Evolutionary conservation across 2,329 filamentous ascomycete genomes (phyloP).

Genomic region (Aureobasidium sp.): DNA sequence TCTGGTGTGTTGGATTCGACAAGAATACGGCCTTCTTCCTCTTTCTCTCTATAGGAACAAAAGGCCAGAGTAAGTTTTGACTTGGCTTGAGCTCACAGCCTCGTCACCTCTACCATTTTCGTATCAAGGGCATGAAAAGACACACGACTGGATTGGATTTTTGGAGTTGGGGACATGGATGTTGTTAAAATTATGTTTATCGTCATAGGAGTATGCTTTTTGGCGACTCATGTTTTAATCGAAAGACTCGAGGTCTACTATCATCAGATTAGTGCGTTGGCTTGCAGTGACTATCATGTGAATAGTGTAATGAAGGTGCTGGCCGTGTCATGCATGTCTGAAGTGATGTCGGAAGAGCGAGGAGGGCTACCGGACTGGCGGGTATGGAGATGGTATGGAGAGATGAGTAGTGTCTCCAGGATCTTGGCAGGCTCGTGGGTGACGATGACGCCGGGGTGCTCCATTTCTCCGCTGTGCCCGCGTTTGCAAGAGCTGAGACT

Average conservation of each 20-base stretch:
- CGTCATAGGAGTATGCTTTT: neutral
- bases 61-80: constrained; percentile 6
- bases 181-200: neutral
- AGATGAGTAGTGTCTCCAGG: neutral
- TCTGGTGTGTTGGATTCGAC: neutral
- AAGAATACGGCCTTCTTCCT: constrained; percentile 1
- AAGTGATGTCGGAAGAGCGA: neutral
- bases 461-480: constrained; percentile 4
- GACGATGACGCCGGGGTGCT: neutral
- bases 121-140: neutral
- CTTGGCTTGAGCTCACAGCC: neutral
- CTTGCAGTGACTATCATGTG: neutral
- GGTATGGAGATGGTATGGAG: neutral
- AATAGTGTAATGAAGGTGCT: neutral
- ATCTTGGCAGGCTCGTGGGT: neutral
- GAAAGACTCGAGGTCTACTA: neutral
- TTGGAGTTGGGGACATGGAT: neutral
- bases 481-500: neutral
- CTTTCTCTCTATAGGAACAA: neutral
- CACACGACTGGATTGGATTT: neutral
- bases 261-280: neutral
- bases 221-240: neutral
- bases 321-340: too few relatives aligned
- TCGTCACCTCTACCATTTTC: neutral
- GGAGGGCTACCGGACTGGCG: neutral